phyloP scores from a whole-genome alignment of 2,329 filamentous ascomycete genomes.

The Fusarium succisae region DNA sequence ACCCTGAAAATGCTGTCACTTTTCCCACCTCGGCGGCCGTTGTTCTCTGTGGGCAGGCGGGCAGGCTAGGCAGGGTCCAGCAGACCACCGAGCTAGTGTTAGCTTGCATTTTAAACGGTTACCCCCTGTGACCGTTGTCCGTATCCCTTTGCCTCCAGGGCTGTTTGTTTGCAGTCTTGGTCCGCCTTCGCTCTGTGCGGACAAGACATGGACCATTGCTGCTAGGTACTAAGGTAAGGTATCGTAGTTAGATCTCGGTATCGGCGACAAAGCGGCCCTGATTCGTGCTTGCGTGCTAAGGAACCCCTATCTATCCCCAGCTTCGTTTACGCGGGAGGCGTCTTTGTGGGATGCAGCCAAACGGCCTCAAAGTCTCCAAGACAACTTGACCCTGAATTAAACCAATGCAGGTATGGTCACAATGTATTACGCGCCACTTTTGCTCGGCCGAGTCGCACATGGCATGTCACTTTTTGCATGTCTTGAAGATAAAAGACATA shows the following conservation, averaged over 20 bases:
- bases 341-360: conserved; percentile 19
- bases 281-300: conserved; percentile 3
- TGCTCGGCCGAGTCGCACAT: conserved; percentile 13
- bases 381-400: conserved; percentile 4
- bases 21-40: conserved; percentile 7
- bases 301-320: neutral
- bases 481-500: neutral
- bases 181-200: conserved; percentile 5
- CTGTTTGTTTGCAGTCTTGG: conserved; percentile 10
- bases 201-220: neutral
- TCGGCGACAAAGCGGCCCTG: neutral
- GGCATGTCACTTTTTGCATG: neutral
- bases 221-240: neutral
- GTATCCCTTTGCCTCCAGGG: conserved; percentile 14
- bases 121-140: neutral
- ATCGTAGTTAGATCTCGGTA: conserved; percentile 7
- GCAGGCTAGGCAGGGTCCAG: conserved; percentile 1
- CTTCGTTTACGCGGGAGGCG: conserved; percentile 1
- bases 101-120: conserved; percentile 13
- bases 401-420: neutral
- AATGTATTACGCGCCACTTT: neutral
- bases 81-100: neutral
- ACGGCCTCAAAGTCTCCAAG: neutral
- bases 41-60: neutral
- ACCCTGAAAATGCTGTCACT: conserved; percentile 35